A percentile compares a stretch with the other conserved stretches of the same genome.
phyloP scores from a whole-genome alignment of 148 eudicot species.

The Dianthus caryophyllus region DNA sequence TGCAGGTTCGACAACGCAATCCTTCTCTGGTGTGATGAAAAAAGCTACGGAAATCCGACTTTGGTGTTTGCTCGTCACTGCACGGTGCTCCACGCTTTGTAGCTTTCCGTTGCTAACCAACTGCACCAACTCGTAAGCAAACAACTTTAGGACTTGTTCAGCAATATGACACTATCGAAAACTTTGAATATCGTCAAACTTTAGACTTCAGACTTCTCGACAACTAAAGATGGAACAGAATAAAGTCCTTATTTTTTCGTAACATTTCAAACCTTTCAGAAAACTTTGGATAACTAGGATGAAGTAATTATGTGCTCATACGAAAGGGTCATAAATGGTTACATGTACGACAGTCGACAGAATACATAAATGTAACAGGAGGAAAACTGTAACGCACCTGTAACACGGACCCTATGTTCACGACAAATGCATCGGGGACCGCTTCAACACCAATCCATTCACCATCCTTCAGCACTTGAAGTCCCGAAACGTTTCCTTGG shows the following conservation, averaged over 20 bases:
- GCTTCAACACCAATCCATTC: conserved; percentile 54
- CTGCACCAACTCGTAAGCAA: conserved; percentile 11
- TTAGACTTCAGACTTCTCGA: too few relatives aligned
- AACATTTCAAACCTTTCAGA: too few relatives aligned
- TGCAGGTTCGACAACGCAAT: conserved; percentile 24
- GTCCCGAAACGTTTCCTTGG: conserved; percentile 50
- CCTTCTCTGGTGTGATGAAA: conserved; percentile 19
- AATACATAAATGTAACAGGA: background rate
- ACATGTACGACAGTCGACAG: too few relatives aligned
- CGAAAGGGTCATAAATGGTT: too few relatives aligned
- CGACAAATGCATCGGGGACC: conserved; percentile 45
- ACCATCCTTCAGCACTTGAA: conserved; percentile 48
- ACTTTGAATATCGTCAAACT: too few relatives aligned
- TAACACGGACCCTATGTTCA: conserved; percentile 44
- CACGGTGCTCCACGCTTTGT: conserved; percentile 23
- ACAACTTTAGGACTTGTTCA: too few relatives aligned
- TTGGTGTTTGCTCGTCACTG: conserved; percentile 18
- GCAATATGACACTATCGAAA: too few relatives aligned
- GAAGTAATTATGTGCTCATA: too few relatives aligned
- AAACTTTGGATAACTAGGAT: too few relatives aligned
- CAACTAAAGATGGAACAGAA: too few relatives aligned
- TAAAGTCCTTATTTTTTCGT: too few relatives aligned
- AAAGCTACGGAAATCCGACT: background rate
- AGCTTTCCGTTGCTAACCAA: conserved; percentile 23
- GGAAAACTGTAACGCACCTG: conserved; percentile 34